Conservation (phyloP, 306 rosid genomes). For the Oxytropis ochrocephala region DNA sequence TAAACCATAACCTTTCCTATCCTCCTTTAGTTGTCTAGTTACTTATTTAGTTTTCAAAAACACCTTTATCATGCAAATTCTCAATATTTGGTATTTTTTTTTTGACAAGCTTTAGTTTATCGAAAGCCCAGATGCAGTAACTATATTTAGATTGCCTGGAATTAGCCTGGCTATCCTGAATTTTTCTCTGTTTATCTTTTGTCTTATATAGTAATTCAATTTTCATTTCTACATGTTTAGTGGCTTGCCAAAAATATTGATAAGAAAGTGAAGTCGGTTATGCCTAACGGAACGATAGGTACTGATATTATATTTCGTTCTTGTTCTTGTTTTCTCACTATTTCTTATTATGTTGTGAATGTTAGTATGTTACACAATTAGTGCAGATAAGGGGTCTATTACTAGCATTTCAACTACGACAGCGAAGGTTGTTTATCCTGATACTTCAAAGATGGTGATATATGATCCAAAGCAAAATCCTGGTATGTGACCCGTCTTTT, state of each 20-base stretch:
- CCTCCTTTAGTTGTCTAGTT: too few species aligned
- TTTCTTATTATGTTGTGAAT: conserved; percentile 8
- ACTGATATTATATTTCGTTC: conserved; percentile 17
- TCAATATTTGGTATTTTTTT: not conserved
- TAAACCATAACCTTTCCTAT: not conserved
- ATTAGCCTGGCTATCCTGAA: not conserved
- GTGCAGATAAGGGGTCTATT: conserved; percentile 48
- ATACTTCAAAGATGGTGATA: conserved; percentile 73
- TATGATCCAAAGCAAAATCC: conserved; percentile 84
- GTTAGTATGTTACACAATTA: conserved; percentile 3
- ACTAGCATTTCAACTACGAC: conserved; percentile 41
- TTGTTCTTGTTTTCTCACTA: conserved; percentile 7
- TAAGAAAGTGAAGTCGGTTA: conserved; percentile 41
- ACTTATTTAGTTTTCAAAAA: not conserved
- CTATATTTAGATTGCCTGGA: not conserved
- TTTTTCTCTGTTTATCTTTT: not conserved
- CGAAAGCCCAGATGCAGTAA: not conserved
- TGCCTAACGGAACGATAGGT: conserved; percentile 59
- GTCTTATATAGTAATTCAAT: conserved; percentile 7
- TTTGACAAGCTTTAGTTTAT: not conserved
- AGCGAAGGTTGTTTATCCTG: conserved; percentile 64
- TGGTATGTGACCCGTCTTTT: conserved; percentile 33
- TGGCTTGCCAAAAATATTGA: conserved; percentile 71
- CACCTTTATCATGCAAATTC: not conserved
- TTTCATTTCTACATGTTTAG: conserved; percentile 40